Percentiles rank a stretch among this genome's conserved stretches.
phyloP scores from a whole-genome alignment of 352 stramenopile genomes.

The Phytophthora cactorum region DNA sequence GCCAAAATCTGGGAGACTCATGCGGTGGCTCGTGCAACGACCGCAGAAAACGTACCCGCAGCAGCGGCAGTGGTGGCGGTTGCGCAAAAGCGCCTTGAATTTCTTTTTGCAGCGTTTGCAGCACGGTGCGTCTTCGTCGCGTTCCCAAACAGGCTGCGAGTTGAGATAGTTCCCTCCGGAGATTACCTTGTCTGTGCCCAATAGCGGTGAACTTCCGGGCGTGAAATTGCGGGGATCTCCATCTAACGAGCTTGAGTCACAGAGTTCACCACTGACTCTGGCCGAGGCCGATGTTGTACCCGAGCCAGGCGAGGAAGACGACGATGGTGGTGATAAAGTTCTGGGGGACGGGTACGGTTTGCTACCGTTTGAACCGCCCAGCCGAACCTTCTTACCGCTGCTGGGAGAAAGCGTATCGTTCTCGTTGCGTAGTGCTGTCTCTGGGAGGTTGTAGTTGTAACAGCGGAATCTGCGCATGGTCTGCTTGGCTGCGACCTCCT shows the following conservation, averaged over 20 bases:
- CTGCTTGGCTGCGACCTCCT: constrained; percentile 65
- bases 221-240: constrained; percentile 49
- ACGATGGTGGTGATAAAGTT: constrained; percentile 45
- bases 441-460: constrained; percentile 86
- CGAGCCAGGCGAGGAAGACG: constrained; percentile 38
- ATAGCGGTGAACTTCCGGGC: constrained; percentile 63
- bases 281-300: constrained; percentile 38
- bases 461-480: constrained; percentile 72
- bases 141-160: constrained; percentile 85
- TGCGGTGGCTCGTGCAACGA: constrained; percentile 81
- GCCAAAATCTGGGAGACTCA: constrained; percentile 87
- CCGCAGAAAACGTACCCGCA: constrained; percentile 88
- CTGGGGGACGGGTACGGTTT: constrained; percentile 41
- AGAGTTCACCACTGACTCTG: constrained; percentile 24
- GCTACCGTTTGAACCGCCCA: constrained; percentile 19
- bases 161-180: constrained; percentile 68
- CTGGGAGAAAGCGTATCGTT: constrained; percentile 56
- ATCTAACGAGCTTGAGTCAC: constrained; percentile 30
- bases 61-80: constrained; percentile 84
- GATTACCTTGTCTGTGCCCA: constrained; percentile 75
- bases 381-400: constrained; percentile 30
- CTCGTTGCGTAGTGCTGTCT: constrained; percentile 54
- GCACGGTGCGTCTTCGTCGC: constrained; percentile 79
- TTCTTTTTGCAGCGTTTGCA: constrained; percentile 92
- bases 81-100: constrained; percentile 85